Evolutionary conservation across 306 rosid species (phyloP), one percentile per base, ranked within the genome.

Genomic region (Dryas drummondii): DNA sequence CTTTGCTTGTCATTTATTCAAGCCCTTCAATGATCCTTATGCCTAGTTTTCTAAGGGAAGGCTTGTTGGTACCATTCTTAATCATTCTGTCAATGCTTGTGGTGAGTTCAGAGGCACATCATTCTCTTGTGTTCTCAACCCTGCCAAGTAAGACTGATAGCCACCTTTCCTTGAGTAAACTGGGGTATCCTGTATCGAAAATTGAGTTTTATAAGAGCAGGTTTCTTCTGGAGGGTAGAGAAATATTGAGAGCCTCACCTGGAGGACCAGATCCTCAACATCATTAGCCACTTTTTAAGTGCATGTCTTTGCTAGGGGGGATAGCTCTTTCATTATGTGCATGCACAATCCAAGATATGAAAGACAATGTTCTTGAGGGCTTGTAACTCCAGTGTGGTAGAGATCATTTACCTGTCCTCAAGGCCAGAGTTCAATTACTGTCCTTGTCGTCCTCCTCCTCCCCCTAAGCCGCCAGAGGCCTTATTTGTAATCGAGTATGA

Each of bases 221-320:
- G 79, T 45, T 73, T 56, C 52, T 37, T 48, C 49, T 26, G 48
- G 2, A 32, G 37, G 27, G 37, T 37, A 48, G 12, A 4, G 46
- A 2, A 6, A 27, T 47, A 13, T 37, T 14, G 1, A 74, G 75
- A 45, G 8, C 64, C n/a, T 19, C 80, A 37, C 77, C 80, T 1
- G 80, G 72, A 61, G 83, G 93, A n/a, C 93, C 93, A 22, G 87
- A 86, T 71, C 81, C 82, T 45, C 78, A 84, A 22, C 93, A 88
- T 82, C 87, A 86, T 79, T 88, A 81, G 76, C 42, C 14, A 32
- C 37, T 32, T 32, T 32, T 32, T 1, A 32, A 32, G 37, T 32
- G 37, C 37, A 32, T 32, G 37, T 32, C 3, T 55, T 55, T 55
- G 9, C 11, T 27, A 17, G 9, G 59, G 22, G 5, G 45, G 17